Evolutionary conservation across 768 basidiomycete species (phyloP).

Genomic region (Rhizopogon sp.): DNA sequence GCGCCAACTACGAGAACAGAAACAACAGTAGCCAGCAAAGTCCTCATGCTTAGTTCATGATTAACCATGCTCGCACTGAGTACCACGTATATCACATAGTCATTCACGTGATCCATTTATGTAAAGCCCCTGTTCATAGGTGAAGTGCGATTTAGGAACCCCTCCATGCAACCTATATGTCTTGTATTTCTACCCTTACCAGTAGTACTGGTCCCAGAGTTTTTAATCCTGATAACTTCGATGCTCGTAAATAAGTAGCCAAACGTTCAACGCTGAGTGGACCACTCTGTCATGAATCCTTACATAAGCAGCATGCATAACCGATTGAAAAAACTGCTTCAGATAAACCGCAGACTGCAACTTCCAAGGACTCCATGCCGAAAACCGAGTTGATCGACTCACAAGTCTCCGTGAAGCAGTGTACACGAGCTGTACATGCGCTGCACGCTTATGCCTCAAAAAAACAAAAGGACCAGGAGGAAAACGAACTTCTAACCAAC

Average conservation of each 20-base stretch:
- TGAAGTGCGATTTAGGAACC: no score
- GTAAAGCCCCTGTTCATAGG: no score
- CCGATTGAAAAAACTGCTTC: background rate
- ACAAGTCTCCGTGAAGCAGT: slow-evolving; percentile 68
- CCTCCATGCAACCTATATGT: no score
- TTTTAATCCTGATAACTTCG: no score
- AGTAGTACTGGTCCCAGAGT: no score
- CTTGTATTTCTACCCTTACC: no score
- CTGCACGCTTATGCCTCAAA: slow-evolving; percentile 69
- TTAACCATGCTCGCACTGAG: background rate
- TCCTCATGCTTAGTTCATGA: background rate
- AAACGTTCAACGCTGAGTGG: background rate
- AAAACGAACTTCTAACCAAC: slow-evolving; percentile 71
- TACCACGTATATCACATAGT: background rate
- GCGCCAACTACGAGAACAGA: background rate
- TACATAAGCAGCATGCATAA: background rate
- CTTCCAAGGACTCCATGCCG: slow-evolving; percentile 30
- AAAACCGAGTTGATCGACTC: slow-evolving; percentile 57
- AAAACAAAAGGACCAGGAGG: slow-evolving; percentile 57
- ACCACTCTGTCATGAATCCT: background rate
- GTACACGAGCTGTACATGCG: slow-evolving; percentile 72
- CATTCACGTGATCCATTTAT: background rate
- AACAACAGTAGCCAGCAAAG: background rate
- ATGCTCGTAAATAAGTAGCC: no score
- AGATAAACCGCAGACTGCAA: no score